Evolutionary conservation across 2,329 filamentous ascomycete genomes (phyloP).

Genomic region (Aspergillus sp.): DNA sequence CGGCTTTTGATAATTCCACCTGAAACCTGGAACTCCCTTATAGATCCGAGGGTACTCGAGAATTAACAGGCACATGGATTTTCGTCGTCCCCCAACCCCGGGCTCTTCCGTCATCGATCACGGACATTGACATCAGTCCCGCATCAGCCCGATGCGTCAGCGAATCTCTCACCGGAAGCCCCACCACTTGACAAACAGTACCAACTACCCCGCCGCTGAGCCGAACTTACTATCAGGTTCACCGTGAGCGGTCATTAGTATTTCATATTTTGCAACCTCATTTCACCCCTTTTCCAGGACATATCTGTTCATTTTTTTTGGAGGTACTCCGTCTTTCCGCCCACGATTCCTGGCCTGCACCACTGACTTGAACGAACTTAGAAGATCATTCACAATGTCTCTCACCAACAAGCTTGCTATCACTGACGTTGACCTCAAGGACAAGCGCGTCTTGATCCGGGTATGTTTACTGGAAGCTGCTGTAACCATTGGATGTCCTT

Average conservation of each 20-base stretch:
- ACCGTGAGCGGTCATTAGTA: conserved; percentile 9
- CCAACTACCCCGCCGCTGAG: conserved; percentile 16
- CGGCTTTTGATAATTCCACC: conserved; percentile 15
- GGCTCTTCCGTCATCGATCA: conserved; percentile 24
- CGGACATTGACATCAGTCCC: conserved; percentile 35
- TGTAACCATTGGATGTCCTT: not conserved
- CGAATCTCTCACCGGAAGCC: conserved; percentile 25
- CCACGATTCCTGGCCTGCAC: conserved; percentile 1
- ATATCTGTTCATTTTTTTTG: not conserved
- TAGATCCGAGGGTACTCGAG: conserved; percentile 20
- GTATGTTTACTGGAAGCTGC: conserved; percentile 52
- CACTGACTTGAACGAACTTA: too few relatives aligned
- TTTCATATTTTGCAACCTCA: too few relatives aligned
- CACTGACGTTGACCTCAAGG: conserved; percentile 93
- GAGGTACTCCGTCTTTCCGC: not conserved
- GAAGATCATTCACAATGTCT: conserved; percentile 63
- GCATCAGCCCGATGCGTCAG: conserved; percentile 33
- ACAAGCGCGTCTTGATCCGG: conserved; percentile 95
- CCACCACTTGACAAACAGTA: conserved; percentile 12
- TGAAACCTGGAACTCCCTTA: not conserved
- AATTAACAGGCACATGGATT: conserved; percentile 5
- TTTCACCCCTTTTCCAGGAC: too few relatives aligned
- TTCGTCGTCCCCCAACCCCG: conserved; percentile 15
- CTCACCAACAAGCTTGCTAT: conserved; percentile 98
- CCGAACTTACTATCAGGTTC: conserved; percentile 13